These are phyloP conservation scores for Periconia sp. DNA, from an alignment of 2,329 filamentous ascomycete genomes.

Conservation along the genomic window DNA sequence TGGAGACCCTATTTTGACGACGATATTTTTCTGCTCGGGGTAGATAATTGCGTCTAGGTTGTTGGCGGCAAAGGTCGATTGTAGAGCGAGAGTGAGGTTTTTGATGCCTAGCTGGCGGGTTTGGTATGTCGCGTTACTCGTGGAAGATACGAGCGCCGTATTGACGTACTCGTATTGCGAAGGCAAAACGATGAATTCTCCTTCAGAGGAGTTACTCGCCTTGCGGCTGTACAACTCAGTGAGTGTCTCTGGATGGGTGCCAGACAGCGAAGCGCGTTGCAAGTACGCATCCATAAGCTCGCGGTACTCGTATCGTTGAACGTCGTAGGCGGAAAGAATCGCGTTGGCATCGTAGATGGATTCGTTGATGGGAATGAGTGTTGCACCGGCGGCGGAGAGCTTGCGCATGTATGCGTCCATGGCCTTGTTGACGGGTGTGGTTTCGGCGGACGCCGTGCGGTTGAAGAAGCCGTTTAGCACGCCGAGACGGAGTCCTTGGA, in stretches of 20 bases:
- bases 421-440: constrained; percentile 57
- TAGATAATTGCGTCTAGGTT: constrained; percentile 62
- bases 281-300: constrained; percentile 61
- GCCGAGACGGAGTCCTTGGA: constrained; percentile 51
- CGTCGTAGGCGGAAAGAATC: constrained; percentile 55
- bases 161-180: constrained; percentile 59
- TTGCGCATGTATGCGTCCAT: constrained; percentile 53
- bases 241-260: constrained; percentile 50
- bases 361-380: constrained; percentile 54
- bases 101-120: constrained; percentile 52
- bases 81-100: constrained; percentile 55
- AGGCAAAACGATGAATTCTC: constrained; percentile 62
- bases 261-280: constrained; percentile 44
- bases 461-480: constrained; percentile 62
- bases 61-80: constrained; percentile 53
- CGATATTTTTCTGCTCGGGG: constrained; percentile 65
- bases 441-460: constrained; percentile 55
- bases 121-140: constrained; percentile 53
- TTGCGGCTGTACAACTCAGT: constrained; percentile 51
- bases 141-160: constrained; percentile 55
- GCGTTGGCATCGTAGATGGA: constrained; percentile 55
- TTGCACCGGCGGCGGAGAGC: constrained; percentile 52
- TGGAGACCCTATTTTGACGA: constrained; percentile 59
- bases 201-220: constrained; percentile 32
- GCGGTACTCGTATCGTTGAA: constrained; percentile 63